Conservation (phyloP, 768 basidiomycete species). For the Pisolithus orientalis region DNA sequence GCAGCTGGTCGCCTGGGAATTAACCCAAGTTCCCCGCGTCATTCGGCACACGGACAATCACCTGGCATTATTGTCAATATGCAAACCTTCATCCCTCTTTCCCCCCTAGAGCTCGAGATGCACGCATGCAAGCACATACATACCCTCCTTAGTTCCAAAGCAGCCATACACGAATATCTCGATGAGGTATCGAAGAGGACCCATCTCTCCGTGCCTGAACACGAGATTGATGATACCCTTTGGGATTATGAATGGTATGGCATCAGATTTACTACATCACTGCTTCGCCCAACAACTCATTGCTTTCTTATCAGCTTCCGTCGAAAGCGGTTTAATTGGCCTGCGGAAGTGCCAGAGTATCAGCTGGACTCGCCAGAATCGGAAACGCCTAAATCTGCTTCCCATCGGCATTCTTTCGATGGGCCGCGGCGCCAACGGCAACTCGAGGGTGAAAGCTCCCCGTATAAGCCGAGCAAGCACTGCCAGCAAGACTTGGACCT, state of each 20-base stretch:
- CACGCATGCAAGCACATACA: conserved; percentile 69
- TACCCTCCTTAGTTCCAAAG: conserved; percentile 54
- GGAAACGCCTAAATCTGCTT: conserved; percentile 15
- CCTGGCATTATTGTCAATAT: conserved; percentile 60
- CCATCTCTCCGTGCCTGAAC: conserved; percentile 13
- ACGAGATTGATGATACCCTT: conserved; percentile 20
- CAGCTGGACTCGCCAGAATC: conserved; percentile 18
- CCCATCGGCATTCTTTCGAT: conserved; percentile 16
- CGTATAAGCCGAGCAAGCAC: conserved; percentile 18
- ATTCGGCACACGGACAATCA: conserved; percentile 39
- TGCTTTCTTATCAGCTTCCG: conserved; percentile 45
- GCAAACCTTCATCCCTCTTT: conserved; percentile 51
- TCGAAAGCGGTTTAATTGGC: conserved; percentile 65
- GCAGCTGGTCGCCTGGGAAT: conserved; percentile 35
- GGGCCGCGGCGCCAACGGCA: conserved; percentile 4
- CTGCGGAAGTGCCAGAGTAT: conserved; percentile 37
- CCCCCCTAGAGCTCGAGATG: conserved; percentile 62
- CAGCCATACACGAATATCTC: conserved; percentile 49
- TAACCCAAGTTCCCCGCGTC: conserved; percentile 8
- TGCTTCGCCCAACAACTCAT: conserved; percentile 6
- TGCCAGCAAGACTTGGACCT: conserved; percentile 38
- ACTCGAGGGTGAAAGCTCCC: conserved; percentile 6
- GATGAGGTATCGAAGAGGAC: conserved; percentile 26
- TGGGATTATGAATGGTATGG: conserved; percentile 35
- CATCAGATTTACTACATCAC: neutral